A percentile compares a stretch with the other conserved stretches of the same genome.
phyloP scores from a whole-genome alignment of 805 yeast species.

The Komagataella populi region DNA sequence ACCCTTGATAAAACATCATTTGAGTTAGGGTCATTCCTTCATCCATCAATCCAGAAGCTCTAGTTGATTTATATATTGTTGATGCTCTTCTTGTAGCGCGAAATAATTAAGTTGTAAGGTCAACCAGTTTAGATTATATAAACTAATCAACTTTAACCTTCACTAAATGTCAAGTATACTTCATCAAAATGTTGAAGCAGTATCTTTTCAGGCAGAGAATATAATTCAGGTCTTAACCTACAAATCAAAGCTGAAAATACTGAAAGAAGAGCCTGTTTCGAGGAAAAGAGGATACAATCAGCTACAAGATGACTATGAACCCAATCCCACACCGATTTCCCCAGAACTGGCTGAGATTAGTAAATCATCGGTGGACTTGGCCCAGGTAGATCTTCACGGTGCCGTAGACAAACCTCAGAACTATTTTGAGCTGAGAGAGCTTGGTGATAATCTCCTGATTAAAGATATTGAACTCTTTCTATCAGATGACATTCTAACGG shows the following conservation, averaged over 20 bases:
- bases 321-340: background rate
- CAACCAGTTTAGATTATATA: background rate
- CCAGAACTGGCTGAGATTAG: background rate
- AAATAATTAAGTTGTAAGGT: no score
- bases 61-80: no score
- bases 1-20: no score
- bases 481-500: background rate
- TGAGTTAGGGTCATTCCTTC: no score
- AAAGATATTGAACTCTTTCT: background rate
- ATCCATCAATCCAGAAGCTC: no score
- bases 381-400: background rate
- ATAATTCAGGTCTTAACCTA: background rate
- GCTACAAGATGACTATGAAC: background rate
- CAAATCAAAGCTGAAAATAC: background rate
- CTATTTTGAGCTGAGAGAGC: background rate
- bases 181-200: background rate
- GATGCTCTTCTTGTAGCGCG: background rate
- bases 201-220: background rate
- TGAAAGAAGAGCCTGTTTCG: background rate
- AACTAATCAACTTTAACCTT: background rate
- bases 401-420: background rate
- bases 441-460: background rate
- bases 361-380: background rate
- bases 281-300: background rate
- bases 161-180: background rate